Evolutionary conservation across 2,329 filamentous ascomycete species (phyloP).

Genomic region (Tolypocladium paradoxum): DNA sequence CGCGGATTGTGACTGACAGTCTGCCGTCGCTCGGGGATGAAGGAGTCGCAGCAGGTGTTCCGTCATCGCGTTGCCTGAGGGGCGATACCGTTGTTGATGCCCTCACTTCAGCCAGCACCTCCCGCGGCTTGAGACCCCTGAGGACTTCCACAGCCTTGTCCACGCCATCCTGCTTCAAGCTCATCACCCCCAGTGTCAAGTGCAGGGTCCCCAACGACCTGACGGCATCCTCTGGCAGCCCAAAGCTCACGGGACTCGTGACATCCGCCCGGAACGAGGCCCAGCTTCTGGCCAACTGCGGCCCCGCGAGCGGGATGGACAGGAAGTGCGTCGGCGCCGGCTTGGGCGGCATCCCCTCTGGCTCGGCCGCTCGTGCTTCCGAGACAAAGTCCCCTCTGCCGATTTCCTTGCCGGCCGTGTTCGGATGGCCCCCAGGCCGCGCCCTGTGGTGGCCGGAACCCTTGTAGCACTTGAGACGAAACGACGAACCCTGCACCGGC

Average conservation of each 20-base stretch:
- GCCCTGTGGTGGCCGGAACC: background rate
- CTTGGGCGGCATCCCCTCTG: slow-evolving; percentile 21
- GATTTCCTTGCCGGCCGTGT: background rate
- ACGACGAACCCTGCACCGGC: background rate
- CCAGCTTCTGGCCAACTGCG: slow-evolving; percentile 55
- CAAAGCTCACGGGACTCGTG: slow-evolving; percentile 28
- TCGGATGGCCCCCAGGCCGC: no score
- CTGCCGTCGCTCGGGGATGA: slow-evolving; percentile 3
- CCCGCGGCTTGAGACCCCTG: slow-evolving; percentile 23
- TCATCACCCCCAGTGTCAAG: slow-evolving; percentile 81
- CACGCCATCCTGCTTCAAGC: slow-evolving; percentile 42
- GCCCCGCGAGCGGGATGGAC: slow-evolving; percentile 59
- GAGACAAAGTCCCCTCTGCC: no score
- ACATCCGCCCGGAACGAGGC: slow-evolving; percentile 51
- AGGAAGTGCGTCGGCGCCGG: slow-evolving; percentile 61
- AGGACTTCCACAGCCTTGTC: slow-evolving; percentile 31
- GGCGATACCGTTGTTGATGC: slow-evolving; percentile 3
- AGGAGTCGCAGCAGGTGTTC: rapidly evolving
- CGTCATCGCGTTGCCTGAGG: background rate
- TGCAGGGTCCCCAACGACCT: slow-evolving; percentile 73
- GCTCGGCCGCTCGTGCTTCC: background rate
- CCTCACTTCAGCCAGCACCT: slow-evolving; percentile 24
- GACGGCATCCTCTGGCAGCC: slow-evolving; percentile 56
- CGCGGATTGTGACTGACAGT: slow-evolving; percentile 37
- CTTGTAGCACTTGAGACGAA: background rate